These are phyloP conservation scores for Termitomyces titanicus DNA, from an alignment of 768 basidiomycete species.

Conservation along the genomic window DNA sequence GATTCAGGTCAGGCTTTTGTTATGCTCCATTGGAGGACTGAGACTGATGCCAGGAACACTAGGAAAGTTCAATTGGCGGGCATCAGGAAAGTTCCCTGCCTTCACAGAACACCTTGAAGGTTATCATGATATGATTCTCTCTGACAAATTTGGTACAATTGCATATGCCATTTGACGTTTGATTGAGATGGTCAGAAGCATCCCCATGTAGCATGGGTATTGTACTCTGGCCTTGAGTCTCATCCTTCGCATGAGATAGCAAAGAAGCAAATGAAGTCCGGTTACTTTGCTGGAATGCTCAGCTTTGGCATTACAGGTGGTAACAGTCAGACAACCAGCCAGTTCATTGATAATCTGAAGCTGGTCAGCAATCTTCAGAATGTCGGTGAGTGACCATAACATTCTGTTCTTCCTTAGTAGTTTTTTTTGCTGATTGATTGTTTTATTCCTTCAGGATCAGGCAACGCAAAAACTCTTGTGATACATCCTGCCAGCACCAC, in stretches of 20 bases:
- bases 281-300: constrained; percentile 67
- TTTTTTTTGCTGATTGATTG: background rate
- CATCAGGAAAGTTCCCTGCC: constrained; percentile 64
- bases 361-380: constrained; percentile 74
- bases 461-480: constrained; percentile 76
- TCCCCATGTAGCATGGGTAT: constrained; percentile 70
- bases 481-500: constrained; percentile 80
- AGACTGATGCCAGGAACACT: background rate
- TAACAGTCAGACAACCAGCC: constrained; percentile 43
- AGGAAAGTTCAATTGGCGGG: constrained; percentile 72
- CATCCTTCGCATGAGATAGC: constrained; percentile 64
- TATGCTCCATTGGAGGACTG: constrained; percentile 5
- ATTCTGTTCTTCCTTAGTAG: background rate
- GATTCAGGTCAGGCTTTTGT: constrained; percentile 48
- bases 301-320: constrained; percentile 74
- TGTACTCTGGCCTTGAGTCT: constrained; percentile 63
- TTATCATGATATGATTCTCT: constrained; percentile 69
- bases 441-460: constrained; percentile 18
- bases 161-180: constrained; percentile 49
- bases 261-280: constrained; percentile 47
- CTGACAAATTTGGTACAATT: constrained; percentile 59
- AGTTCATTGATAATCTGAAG: constrained; percentile 65
- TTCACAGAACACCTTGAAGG: constrained; percentile 76
- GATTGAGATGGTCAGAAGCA: constrained; percentile 52
- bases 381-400: constrained; percentile 42